A percentile compares a stretch with the other conserved stretches of the same genome.
Conservation (phyloP, 2,329 filamentous ascomycete species). For the Aspergillus novoparasiticus region DNA sequence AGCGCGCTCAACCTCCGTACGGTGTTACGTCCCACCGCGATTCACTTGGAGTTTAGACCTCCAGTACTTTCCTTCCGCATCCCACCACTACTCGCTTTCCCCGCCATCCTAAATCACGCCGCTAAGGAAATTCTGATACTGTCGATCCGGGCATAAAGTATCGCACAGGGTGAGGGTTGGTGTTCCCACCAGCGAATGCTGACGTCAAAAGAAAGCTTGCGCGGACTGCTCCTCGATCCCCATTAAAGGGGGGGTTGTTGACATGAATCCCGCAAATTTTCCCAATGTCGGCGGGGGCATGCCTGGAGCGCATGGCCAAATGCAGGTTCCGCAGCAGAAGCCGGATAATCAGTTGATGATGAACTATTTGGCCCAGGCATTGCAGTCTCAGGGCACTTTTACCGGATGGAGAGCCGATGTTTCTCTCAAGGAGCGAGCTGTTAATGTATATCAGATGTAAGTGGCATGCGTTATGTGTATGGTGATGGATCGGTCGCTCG, state of each 20-base stretch:
- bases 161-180: constrained; percentile 14
- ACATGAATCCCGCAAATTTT: constrained; percentile 48
- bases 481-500: neutral
- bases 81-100: neutral
- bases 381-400: constrained; percentile 46
- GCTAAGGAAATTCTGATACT: neutral
- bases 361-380: constrained; percentile 41
- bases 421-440: constrained; percentile 40
- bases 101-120: neutral
- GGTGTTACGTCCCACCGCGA: constrained; percentile 6
- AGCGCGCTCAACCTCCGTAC: neutral
- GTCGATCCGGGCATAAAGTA: neutral
- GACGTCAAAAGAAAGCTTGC: constrained; percentile 30
- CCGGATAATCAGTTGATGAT: constrained; percentile 39
- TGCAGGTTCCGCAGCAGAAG: constrained; percentile 32
- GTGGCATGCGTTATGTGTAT: constrained; percentile 20
- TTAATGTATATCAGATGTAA: constrained; percentile 49
- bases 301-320: constrained; percentile 35
- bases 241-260: constrained; percentile 40
- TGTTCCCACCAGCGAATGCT: constrained; percentile 38
- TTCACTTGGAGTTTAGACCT: constrained; percentile 1
- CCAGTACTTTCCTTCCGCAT: neutral
- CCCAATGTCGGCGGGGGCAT: constrained; percentile 40
- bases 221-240: constrained; percentile 40
- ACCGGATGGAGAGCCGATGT: constrained; percentile 50